A percentile compares a stretch with the other conserved stretches of the same genome.
Evolutionary conservation across 768 basidiomycete genomes (phyloP).

Genomic region (Naematelia aurantialba): DNA sequence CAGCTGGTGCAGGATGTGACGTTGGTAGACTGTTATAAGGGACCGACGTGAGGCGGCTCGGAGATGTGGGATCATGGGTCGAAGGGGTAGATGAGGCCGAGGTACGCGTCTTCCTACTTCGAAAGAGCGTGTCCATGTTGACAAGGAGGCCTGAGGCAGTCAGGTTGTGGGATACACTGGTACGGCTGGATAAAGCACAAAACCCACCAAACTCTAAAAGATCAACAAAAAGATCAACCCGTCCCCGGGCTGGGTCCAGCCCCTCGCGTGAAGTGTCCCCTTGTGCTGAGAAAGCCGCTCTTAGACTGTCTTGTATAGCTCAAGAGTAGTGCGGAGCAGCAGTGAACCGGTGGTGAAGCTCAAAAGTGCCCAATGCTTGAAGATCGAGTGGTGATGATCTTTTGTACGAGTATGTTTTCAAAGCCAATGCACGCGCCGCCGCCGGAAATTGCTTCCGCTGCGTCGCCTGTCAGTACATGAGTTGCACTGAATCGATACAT

Average conservation of each 20-base stretch:
- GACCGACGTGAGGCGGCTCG: conserved; percentile 16
- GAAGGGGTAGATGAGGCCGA: conserved; percentile 17
- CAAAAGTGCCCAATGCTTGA: too few species aligned
- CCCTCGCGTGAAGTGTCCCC: neutral
- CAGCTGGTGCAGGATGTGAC: conserved; percentile 14
- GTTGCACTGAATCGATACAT: too few species aligned
- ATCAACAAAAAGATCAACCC: neutral
- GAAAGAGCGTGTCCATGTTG: conserved; percentile 27
- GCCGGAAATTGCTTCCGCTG: neutral
- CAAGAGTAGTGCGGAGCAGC: too few species aligned
- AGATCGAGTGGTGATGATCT: too few species aligned
- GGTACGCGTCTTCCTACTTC: conserved; percentile 16
- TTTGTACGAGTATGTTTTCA: too few species aligned
- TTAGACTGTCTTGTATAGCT: too few species aligned
- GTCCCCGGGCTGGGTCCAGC: neutral
- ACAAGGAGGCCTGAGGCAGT: neutral
- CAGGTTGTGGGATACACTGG: neutral
- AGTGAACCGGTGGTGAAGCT: too few species aligned
- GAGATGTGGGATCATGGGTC: conserved; percentile 10
- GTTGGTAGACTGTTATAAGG: conserved; percentile 24
- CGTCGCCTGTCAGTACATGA: too few species aligned
- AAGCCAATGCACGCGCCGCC: neutral
- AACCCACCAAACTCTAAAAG: neutral
- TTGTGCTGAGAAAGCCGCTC: too few species aligned
- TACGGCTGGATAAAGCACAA: neutral